A percentile compares a stretch with the other conserved stretches of the same genome.
These are phyloP conservation scores for Candida namnaoensis DNA, from an alignment of 805 yeast species.

Conservation along the genomic window DNA sequence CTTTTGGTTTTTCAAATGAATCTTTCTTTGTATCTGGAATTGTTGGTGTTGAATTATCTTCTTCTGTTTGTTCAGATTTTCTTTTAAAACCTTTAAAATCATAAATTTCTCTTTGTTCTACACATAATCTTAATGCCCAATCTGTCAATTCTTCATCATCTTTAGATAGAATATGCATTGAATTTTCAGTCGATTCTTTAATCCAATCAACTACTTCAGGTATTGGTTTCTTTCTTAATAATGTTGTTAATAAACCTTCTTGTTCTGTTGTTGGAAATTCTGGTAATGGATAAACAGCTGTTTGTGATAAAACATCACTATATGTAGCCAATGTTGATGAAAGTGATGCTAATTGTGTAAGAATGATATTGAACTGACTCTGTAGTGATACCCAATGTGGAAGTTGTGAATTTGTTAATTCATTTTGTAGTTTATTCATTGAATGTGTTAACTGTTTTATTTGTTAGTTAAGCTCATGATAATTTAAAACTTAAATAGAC, in stretches of 20 bases:
- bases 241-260: conserved; percentile 73
- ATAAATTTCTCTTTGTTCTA: conserved; percentile 43
- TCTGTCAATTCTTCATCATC: conserved; percentile 60
- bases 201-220: conserved; percentile 94
- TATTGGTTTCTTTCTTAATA: conserved; percentile 76
- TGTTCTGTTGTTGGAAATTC: conserved; percentile 81
- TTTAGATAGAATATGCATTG: conserved; percentile 11
- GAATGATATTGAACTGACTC: conserved; percentile 72
- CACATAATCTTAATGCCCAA: conserved; percentile 55
- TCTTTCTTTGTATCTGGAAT: conserved; percentile 4
- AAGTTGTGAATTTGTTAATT: conserved; percentile 34
- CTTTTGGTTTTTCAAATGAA: conserved; percentile 8
- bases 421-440: conserved; percentile 44
- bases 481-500: not conserved
- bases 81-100: conserved; percentile 57
- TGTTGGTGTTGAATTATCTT: conserved; percentile 2
- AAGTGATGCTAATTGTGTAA: conserved; percentile 78
- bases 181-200: conserved; percentile 29
- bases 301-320: conserved; percentile 45
- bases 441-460: conserved; percentile 42
- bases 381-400: conserved; percentile 64
- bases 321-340: conserved; percentile 58
- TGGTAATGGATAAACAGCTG: conserved; percentile 79
- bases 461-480: conserved; percentile 6
- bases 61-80: conserved; percentile 19